Base-by-base conservation (phyloP, 2,329 filamentous ascomycete genomes). In the Monosporascus sp. region DNA sequence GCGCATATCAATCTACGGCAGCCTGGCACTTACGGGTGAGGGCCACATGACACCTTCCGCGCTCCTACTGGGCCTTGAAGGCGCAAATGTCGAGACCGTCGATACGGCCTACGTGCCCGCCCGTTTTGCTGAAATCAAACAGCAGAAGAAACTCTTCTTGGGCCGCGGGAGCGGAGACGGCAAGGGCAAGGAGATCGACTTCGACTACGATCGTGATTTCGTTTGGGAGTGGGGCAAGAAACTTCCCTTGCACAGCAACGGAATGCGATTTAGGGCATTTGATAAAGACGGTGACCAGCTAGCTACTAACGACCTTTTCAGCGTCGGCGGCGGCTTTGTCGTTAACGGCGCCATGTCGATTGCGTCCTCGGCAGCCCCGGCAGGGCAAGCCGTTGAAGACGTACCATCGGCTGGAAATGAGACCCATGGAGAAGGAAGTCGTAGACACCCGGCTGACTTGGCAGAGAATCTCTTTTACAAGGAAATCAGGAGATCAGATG, bases 401-500 rank as follows among this genome's bases (percentile, higher is more conserved):
- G 43, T 55, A 17, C 49, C 53, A 36, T 36, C 55, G 25, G 59
- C 63, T 20, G 45, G 58, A 0, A 59, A 59, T 3, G 62, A 67
- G 7, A 53, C 64, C 18, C 61, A 64, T 37, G 38, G 55, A 9
- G 63, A 65, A 14, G 58, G 38, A 15, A 54, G 49, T 48, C 54
- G 61, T 5, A 52, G 60, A 3, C 74, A 78, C 50, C 76, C 76
- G 3, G 70, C 71, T n/a, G 76, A 79, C 57, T 56, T 78, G 60
- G 75, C 75, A 1, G 76, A 79, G 58, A 79, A 79, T 56, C 63
- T 79, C 67, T 79, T 73, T 57, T 79, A 79, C 67, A 79, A 79
- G 57, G 74, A 77, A 55, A 78, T 77, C 50, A 62, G 73, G 45
- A 69, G 76, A 38, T 66, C 70, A 3, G 74, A 79, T 56, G 76